Percentiles rank a stretch among this genome's conserved stretches.
Evolutionary conservation across 495 filamentous ascomycete species (phyloP).

Genomic region (Penicillium robsamsonii): DNA sequence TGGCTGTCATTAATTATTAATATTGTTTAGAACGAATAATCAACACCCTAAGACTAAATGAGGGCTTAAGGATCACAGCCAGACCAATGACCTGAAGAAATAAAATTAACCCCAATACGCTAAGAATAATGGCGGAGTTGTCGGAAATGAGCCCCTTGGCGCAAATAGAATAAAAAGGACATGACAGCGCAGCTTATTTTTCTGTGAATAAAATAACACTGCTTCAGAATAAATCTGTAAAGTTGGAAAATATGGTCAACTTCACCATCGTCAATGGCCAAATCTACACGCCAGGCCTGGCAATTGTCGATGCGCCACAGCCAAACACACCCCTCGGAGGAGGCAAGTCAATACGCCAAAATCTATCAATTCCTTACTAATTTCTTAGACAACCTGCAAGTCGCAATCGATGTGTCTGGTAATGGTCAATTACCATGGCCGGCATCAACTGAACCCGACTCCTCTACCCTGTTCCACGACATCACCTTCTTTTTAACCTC

Average conservation of each 20-base stretch:
- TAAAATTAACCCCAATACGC: conserved; percentile 19
- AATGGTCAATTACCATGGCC: conserved; percentile 60
- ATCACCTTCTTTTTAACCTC: conserved; percentile 67
- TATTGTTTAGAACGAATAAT: background rate
- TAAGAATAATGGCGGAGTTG: conserved; percentile 19
- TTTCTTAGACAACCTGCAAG: conserved; percentile 55
- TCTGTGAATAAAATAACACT: background rate
- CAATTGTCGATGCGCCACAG: conserved; percentile 62
- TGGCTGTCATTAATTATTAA: background rate
- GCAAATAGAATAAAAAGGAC: conserved; percentile 6
- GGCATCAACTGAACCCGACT: conserved; percentile 42
- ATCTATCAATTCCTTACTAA: background rate
- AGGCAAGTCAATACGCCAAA: conserved; percentile 40
- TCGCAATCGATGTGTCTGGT: conserved; percentile 64
- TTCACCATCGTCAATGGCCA: conserved; percentile 58
- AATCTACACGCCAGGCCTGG: conserved; percentile 63
- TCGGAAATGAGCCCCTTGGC: conserved; percentile 26
- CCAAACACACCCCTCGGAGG: conserved; percentile 65
- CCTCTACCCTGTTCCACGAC: conserved; percentile 54
- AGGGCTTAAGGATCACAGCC: background rate
- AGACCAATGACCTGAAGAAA: conserved; percentile 9
- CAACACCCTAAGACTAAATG: background rate
- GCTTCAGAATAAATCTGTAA: background rate
- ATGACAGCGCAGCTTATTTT: background rate
- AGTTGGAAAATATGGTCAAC: conserved; percentile 19